Evolutionary conservation across 805 yeast genomes (phyloP), one percentile per base, ranked within the genome.

Genomic region (Myxozyma geophila): DNA sequence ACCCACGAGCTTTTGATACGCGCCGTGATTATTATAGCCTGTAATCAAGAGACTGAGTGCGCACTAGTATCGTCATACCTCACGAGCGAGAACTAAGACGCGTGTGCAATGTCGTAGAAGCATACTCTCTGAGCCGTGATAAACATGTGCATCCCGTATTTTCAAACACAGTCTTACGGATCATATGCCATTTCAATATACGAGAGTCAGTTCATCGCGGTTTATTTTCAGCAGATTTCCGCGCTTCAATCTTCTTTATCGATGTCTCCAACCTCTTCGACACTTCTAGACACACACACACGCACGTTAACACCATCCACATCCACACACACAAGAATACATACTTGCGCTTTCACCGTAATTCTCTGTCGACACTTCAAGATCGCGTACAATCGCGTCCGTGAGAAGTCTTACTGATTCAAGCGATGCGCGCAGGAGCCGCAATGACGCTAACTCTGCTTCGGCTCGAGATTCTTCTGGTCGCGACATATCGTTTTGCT

Each of bases 371-470:
- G 63, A 58, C 3, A 46, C 35, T 19, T 54, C 50, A 28, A 67
- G 56, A 48, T 67, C 70, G 15, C 36, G 39, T 17, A 62, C 63
- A 13, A 67, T 48, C 1, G 54, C 54, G 7, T 46, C 59, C 6
- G 67, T 51, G 15, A 64, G 40, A 28, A 65, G 35, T 15, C 70
- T 60, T 7, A 64, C 60, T n/a, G 67, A 46, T 47, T 67, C 70
- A 8, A 67, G 58, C n/a, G 70, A 54, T 13, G 70, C 70, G 47
- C 70, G 68, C 7, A 64, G 48, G 15, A 62, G 39, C n/a, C 48
- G 44, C 40, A 67, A 35, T 13, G 67, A 35, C 15, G 55, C 19
- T 7, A 67, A 48, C 19, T 67, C 70, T n/a, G 35, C 46, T n/a
- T 47, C 37, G 13, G 5, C 13, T 33, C 15, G 51, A 23, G 33